A percentile compares a stretch with the other conserved stretches of the same genome.
Conservation (phyloP, 2,329 filamentous ascomycete species). For the Ophiosphaerella korrae region DNA sequence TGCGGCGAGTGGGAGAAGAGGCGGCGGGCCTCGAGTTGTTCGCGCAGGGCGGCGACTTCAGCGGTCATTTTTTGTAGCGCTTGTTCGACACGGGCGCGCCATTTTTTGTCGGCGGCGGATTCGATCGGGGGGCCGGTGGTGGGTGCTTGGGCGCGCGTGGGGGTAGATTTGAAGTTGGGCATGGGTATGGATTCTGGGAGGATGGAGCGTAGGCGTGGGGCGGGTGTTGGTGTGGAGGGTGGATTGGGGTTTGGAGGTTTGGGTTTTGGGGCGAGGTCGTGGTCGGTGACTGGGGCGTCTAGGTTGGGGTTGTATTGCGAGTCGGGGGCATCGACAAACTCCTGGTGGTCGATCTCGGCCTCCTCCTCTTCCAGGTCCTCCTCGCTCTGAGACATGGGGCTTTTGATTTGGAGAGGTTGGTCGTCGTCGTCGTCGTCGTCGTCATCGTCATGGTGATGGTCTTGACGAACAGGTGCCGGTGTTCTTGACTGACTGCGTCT, state of each 20-base stretch:
- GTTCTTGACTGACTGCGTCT: conserved; percentile 16
- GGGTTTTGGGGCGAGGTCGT: conserved; percentile 15
- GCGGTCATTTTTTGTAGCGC: conserved; percentile 88
- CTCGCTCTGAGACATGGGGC: conserved; percentile 78
- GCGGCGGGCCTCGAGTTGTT: conserved; percentile 81
- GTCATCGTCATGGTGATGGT: conserved; percentile 11
- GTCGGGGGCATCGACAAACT: conserved; percentile 57
- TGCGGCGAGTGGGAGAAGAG: conserved; percentile 69
- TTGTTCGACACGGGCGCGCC: conserved; percentile 82
- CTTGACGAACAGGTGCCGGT: no score
- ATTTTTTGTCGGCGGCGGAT: conserved; percentile 59
- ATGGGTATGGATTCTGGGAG: conserved; percentile 28
- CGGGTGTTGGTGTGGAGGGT: conserved; percentile 23
- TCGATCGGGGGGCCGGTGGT: conserved; percentile 5
- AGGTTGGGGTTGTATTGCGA: conserved; percentile 48
- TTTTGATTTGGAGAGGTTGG: conserved; percentile 64
- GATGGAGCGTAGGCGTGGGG: conserved; percentile 20
- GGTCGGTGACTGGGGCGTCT: conserved; percentile 33
- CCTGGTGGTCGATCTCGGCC: conserved; percentile 43
- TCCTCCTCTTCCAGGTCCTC: conserved; percentile 56
- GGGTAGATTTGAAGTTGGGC: conserved; percentile 13
- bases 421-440: conserved; percentile 20
- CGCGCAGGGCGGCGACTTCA: conserved; percentile 87
- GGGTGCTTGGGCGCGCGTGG: not conserved
- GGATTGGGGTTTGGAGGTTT: conserved; percentile 17